A percentile compares a stretch with the other conserved stretches of the same genome.
Evolutionary conservation across 108 stramenopile species (phyloP).

Genomic region (Mediolabrus comicus): DNA sequence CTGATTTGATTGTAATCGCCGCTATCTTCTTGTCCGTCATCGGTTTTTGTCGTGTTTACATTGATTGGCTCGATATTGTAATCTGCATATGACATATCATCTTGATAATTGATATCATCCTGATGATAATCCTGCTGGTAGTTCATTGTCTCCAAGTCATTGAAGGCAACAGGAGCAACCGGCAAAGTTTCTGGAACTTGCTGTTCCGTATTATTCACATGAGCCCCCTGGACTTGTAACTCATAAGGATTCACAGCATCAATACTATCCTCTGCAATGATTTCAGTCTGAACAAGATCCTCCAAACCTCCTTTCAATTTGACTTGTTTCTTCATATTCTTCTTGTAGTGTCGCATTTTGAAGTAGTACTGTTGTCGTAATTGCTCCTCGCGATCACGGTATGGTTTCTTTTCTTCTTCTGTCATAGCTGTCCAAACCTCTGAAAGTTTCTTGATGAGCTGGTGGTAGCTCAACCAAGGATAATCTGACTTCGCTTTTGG

Average conservation of each 20-base stretch:
- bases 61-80: neutral
- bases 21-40: neutral
- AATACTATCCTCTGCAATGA: neutral
- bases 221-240: neutral
- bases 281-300: neutral
- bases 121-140: neutral
- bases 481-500: slow-evolving; percentile 32
- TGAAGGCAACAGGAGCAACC: neutral
- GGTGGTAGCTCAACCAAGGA: slow-evolving; percentile 48
- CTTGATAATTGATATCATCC: neutral
- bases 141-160: neutral
- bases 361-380: slow-evolving; percentile 27
- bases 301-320: neutral
- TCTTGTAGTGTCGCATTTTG: slow-evolving; percentile 18
- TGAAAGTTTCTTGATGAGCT: slow-evolving; percentile 52
- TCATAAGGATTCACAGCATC: neutral
- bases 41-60: neutral
- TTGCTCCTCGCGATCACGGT: slow-evolving; percentile 29
- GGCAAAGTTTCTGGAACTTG: neutral
- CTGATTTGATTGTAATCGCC: neutral
- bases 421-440: slow-evolving; percentile 45
- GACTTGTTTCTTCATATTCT: neutral
- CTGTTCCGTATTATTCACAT: neutral
- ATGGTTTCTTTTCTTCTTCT: slow-evolving; percentile 44
- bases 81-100: neutral